Evolutionary conservation across 768 basidiomycete genomes (phyloP).

Genomic region (button mushroom (Agaricus bisporus)): DNA sequence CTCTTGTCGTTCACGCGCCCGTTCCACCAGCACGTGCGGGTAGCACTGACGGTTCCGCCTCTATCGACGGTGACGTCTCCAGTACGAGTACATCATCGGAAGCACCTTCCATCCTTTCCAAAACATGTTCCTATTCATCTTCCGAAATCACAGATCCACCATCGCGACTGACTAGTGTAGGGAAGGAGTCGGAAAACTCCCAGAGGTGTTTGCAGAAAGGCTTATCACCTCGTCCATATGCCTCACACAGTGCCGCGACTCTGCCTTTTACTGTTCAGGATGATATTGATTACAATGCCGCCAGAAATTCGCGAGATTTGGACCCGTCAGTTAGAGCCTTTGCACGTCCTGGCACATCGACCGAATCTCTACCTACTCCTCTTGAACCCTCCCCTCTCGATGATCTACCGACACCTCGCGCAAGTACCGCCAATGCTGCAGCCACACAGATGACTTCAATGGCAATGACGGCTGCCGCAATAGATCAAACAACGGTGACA

Average conservation of each 20-base stretch:
- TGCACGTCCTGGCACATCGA: slow-evolving; percentile 70
- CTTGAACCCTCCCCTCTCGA: slow-evolving; percentile 17
- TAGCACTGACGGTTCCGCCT: slow-evolving; percentile 24
- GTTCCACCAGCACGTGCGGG: slow-evolving; percentile 24
- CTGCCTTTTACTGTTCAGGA: slow-evolving; percentile 3
- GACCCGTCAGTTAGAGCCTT: slow-evolving; percentile 73
- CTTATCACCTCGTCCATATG: background rate
- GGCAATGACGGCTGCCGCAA: slow-evolving; percentile 7
- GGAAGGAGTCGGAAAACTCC: slow-evolving; percentile 21
- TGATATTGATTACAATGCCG: slow-evolving; percentile 13
- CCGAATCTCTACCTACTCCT: slow-evolving; percentile 53
- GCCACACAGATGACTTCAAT: background rate
- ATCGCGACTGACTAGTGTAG: slow-evolving; percentile 33
- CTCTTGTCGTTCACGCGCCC: slow-evolving; percentile 16
- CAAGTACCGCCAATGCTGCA: slow-evolving; percentile 9
- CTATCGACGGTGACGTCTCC: slow-evolving; percentile 27
- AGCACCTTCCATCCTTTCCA: slow-evolving; percentile 38
- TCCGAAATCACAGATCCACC: slow-evolving; percentile 45
- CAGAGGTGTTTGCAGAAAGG: slow-evolving; percentile 9
- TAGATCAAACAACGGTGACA: slow-evolving; percentile 10
- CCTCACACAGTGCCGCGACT: slow-evolving; percentile 10
- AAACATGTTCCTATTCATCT: slow-evolving; percentile 32
- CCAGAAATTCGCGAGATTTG: slow-evolving; percentile 50
- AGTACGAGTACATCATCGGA: slow-evolving; percentile 34
- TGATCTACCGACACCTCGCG: slow-evolving; percentile 31